These are phyloP conservation scores for Geotrichum restrictum DNA, from an alignment of 1,139 yeast species.

Conservation along the genomic window DNA sequence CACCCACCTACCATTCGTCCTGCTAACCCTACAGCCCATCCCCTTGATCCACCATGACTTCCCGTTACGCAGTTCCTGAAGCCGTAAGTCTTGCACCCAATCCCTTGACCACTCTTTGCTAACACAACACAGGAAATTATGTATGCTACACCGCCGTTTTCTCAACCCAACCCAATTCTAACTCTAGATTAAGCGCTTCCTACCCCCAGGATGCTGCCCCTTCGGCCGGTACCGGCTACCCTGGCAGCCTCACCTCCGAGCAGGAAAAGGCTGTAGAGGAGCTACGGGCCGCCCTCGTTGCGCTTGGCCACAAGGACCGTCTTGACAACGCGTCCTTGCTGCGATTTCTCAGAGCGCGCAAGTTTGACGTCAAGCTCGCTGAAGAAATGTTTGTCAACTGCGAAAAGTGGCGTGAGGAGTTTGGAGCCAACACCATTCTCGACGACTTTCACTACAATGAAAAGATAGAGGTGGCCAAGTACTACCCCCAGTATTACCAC, in stretches of 20 bases:
- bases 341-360: slow-evolving; percentile 91
- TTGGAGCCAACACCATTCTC: slow-evolving; percentile 81
- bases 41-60: slow-evolving; percentile 7
- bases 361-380: slow-evolving; percentile 78
- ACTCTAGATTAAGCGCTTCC: slow-evolving; percentile 28
- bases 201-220: slow-evolving; percentile 70
- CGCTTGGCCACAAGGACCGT: slow-evolving; percentile 66
- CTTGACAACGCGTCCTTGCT: slow-evolving; percentile 85
- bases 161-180: neutral
- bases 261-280: slow-evolving; percentile 60
- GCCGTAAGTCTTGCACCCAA: slow-evolving; percentile 13
- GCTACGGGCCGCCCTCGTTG: slow-evolving; percentile 55
- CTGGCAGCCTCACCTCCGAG: slow-evolving; percentile 70
- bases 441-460: slow-evolving; percentile 85
- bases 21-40: neutral
- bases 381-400: slow-evolving; percentile 78
- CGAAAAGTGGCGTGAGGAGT: slow-evolving; percentile 87
- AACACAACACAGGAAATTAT: slow-evolving; percentile 20
- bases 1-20: no score
- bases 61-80: slow-evolving; percentile 14
- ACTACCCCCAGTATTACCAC: slow-evolving; percentile 95
- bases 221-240: slow-evolving; percentile 67
- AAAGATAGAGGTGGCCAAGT: slow-evolving; percentile 82
- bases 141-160: slow-evolving; percentile 4
- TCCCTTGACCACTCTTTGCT: no score